Base-by-base conservation (phyloP, 208 protist species). In the Leishmania aethiopica region DNA sequence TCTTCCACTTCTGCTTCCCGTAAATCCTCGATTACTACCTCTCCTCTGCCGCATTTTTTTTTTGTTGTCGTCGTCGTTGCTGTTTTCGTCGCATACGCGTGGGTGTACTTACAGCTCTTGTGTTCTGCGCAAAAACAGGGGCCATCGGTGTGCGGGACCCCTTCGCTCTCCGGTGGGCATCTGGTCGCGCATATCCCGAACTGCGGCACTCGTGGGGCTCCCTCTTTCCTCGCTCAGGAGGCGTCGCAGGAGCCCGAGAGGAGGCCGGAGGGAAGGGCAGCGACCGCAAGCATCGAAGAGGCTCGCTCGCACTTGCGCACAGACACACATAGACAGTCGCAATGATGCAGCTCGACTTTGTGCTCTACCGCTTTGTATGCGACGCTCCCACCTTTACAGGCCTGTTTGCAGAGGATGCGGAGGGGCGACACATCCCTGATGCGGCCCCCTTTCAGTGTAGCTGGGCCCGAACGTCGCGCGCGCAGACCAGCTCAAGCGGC, bases 341-440 rank as follows among this genome's bases (percentile, higher is more conserved):
- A 42, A 93, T 96, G 94, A 83, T 96, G 15, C 83, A 86, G 35
- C 35, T 93, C 8, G 81, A 90, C 13, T 92, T 97, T 78, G 93
- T 92, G 6, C 82, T 96, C 1, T 93, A 97, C 70, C 92, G 94
- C 72, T 94, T 97, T 73, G 84, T 95, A 25, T 97, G 91, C 72
- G 91, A 96, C 81, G 80, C 91, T 35, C 78, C 82, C 11, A 91
- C 89, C 45, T 97, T 95, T 73, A 89, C 90, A 45, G 85, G 87
- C 1, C 74, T 97, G 2, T 97, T 95, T 79, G 60, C 84, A 2
- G 77, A 88, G 40, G 90, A 96, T 51, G 70, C 75, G 7, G 87
- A 91, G 40, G 88, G 88, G 42, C 82, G 86, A n/a, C 81, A 81
- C 77, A 95, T 95, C 51, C 90, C 90, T 0, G 94, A 96, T 71